Evolutionary conservation across 1,284 basidiomycete genomes (phyloP), one percentile per base, ranked within the genome.

Genomic region (Taiwanofungus camphoratus): DNA sequence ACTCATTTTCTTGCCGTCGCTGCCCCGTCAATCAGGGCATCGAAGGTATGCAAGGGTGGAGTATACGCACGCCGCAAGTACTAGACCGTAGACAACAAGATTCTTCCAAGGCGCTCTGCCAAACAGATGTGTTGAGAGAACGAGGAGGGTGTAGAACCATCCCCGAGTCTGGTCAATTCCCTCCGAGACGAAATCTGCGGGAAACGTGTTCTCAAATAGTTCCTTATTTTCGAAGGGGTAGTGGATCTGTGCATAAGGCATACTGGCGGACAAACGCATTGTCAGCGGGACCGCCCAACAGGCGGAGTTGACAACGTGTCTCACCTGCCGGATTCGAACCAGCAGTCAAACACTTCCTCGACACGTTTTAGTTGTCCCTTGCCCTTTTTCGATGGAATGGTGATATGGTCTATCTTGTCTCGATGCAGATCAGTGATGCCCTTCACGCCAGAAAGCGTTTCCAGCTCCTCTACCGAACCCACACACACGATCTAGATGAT

Each of bases 1-100:
- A 71, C 90, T 93, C 96, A 99, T 99, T 74, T 99, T 99, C 76
- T 96, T 97, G 42, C 96, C 96, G 60, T 99, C 94, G 6, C 87
- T 91, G 45, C 13, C 42, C n/a, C 26, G 15, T 24, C 15, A 15
- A 19, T 12, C 16, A 31, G 4, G n/a, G 15, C 13, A 39, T 32
- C 12, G 42, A 39, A 11, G 49, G 46, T 36, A 40, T 22, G 3
- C 24, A 41, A 9, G 23, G n/a, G n/a, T n/a, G n/a, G n/a, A n/a
- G n/a, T n/a, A n/a, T 0, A 74, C 85, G 64, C 57, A 90, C 83
- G 86, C 87, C 32, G 95, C 96, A 39, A 99, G 82, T 27, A 99
- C 92, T 42, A 99, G 82, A 57, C 96, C 96, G 37, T 87, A 92
- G 36, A 94, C 92, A 52, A 99, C 96, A 57, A 99, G 71, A 65